phyloP scores from a whole-genome alignment of 2,329 filamentous ascomycete genomes.

The Pseudocercospora pini-densiflorae region DNA sequence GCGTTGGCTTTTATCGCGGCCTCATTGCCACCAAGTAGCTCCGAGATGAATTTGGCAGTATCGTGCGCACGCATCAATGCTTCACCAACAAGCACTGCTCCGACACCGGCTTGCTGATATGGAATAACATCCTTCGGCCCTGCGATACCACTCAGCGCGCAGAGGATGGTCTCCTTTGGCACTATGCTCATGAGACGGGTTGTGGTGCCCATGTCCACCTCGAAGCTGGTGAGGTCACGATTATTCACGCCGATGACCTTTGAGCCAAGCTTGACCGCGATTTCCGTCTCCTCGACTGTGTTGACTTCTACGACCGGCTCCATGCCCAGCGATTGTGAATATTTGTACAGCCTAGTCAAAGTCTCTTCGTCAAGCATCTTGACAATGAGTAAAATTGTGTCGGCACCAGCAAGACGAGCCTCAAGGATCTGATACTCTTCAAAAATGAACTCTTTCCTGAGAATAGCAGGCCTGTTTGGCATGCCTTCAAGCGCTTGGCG shows the following conservation, averaged over 20 bases:
- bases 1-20: constrained; percentile 32
- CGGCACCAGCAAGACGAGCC: constrained; percentile 87
- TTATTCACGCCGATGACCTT: constrained; percentile 98
- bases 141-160: constrained; percentile 92
- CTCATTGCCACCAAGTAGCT: constrained; percentile 70
- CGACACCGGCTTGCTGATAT: constrained; percentile 87
- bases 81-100: constrained; percentile 92
- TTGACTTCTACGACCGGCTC: constrained; percentile 98
- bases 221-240: constrained; percentile 92
- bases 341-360: constrained; percentile 79
- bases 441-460: constrained; percentile 97
- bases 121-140: constrained; percentile 84
- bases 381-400: constrained; percentile 93
- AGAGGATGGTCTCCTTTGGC: constrained; percentile 82
- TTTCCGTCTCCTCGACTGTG: constrained; percentile 88
- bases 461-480: constrained; percentile 86
- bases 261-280: constrained; percentile 81
- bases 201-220: constrained; percentile 77
- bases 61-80: constrained; percentile 91
- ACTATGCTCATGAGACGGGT: constrained; percentile 81
- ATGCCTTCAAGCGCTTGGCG: constrained; percentile 87
- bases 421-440: constrained; percentile 98
- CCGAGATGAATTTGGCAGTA: constrained; percentile 78
- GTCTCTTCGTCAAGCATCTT: constrained; percentile 88
- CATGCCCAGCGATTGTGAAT: constrained; percentile 91